Conservation (phyloP, 73 alveolate genomes). For the Paramecium sexaurelia region DNA sequence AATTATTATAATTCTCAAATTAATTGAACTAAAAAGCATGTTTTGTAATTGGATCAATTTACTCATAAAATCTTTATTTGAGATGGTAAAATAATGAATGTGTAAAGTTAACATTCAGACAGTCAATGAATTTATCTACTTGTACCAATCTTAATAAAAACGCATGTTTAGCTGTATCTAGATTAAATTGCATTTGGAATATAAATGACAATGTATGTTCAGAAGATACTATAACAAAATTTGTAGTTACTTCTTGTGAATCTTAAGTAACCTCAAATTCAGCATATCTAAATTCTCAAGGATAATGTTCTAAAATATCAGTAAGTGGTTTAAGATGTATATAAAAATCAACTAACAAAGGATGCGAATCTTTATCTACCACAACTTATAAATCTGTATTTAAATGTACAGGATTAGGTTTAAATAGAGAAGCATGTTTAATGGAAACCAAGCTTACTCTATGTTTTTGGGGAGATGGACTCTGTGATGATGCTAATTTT, state of each 20-base stretch:
- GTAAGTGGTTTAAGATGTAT: background rate
- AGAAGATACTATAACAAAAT: background rate
- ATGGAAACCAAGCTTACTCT: background rate
- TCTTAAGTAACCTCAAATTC: background rate
- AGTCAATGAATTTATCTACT: background rate
- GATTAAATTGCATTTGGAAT: background rate
- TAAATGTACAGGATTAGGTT: background rate
- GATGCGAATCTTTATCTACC: background rate
- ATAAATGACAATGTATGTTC: background rate
- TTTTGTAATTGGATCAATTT: background rate
- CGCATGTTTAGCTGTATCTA: background rate
- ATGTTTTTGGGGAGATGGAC: background rate
- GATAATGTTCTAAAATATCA: background rate
- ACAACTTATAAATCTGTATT: background rate
- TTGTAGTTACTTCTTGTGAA: background rate
- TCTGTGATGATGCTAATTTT: background rate
- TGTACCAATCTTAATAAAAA: background rate
- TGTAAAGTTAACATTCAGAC: background rate
- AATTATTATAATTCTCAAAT: background rate
- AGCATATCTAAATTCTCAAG: background rate
- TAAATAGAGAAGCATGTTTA: background rate
- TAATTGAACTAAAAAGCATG: background rate
- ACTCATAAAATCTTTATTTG: background rate
- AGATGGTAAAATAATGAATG: background rate
- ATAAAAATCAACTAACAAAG: background rate